Percentiles rank a stretch among this genome's conserved stretches.
Conservation (phyloP, 441 rosid genomes). For the Theobroma grandiflorum region DNA sequence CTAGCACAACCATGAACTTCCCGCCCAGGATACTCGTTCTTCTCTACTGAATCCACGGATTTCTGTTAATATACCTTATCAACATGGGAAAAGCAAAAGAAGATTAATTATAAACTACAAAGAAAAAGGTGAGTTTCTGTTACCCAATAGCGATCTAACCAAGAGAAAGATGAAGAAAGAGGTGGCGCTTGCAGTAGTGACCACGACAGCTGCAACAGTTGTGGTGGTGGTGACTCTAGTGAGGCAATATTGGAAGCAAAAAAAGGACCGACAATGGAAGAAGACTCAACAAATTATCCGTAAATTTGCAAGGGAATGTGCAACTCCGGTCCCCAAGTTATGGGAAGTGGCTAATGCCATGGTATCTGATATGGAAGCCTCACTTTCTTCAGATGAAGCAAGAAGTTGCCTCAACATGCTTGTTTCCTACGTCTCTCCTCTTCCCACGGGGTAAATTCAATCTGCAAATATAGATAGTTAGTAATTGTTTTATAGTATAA, state of each 20-base stretch:
- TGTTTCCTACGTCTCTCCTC: constrained; percentile 50
- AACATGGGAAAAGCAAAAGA: background rate
- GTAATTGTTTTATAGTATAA: background rate
- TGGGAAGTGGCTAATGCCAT: constrained; percentile 62
- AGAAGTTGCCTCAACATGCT: constrained; percentile 44
- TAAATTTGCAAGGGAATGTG: constrained; percentile 65
- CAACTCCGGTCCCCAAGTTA: constrained; percentile 64
- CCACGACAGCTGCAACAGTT: constrained; percentile 37
- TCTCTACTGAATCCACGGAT: too few relatives aligned
- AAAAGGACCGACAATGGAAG: constrained; percentile 47
- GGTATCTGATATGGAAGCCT: constrained; percentile 52
- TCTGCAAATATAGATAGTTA: background rate
- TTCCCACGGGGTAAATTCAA: constrained; percentile 61
- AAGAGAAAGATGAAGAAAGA: constrained; percentile 40
- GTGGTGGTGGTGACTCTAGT: constrained; percentile 35
- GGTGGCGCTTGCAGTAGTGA: constrained; percentile 35
- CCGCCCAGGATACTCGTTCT: background rate
- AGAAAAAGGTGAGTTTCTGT: background rate
- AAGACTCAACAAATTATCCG: constrained; percentile 52
- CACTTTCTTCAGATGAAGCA: constrained; percentile 35
- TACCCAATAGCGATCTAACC: background rate
- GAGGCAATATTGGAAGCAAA: constrained; percentile 42
- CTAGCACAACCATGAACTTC: too few relatives aligned
- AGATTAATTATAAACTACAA: background rate
- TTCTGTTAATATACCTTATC: background rate